Percentiles rank a stretch among this genome's conserved stretches.
Conservation (phyloP, 1,139 yeast species). For the Geotrichum candidum region DNA sequence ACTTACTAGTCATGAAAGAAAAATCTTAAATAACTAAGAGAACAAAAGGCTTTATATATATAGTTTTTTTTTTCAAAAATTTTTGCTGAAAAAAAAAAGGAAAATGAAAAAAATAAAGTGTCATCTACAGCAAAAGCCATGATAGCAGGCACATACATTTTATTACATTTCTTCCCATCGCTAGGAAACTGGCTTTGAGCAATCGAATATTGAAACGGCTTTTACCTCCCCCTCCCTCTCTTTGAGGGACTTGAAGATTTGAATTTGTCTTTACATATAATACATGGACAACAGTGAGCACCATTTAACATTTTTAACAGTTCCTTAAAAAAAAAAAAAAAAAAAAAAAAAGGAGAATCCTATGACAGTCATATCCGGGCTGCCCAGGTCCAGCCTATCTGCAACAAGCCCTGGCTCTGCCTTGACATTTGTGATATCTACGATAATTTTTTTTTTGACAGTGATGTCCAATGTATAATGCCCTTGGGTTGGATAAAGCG, state of each 20-base stretch:
- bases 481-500: background rate
- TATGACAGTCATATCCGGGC: background rate
- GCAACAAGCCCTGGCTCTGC: background rate
- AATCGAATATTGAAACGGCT: too few species aligned
- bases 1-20: background rate
- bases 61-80: background rate
- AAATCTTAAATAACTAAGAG: background rate
- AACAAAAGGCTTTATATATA: background rate
- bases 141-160: background rate
- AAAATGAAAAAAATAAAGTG: background rate
- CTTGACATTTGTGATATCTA: background rate
- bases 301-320: background rate
- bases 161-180: background rate
- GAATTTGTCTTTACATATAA: background rate
- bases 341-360: background rate
- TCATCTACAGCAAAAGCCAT: background rate
- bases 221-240: background rate
- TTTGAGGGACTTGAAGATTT: background rate
- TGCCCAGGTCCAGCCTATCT: background rate
- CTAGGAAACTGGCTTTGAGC: background rate
- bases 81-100: background rate
- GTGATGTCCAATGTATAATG: background rate
- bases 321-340: background rate
- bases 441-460: background rate
- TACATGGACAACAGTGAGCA: background rate